Conservation (phyloP, 2,329 filamentous ascomycete species). For the Amphichorda felina region DNA sequence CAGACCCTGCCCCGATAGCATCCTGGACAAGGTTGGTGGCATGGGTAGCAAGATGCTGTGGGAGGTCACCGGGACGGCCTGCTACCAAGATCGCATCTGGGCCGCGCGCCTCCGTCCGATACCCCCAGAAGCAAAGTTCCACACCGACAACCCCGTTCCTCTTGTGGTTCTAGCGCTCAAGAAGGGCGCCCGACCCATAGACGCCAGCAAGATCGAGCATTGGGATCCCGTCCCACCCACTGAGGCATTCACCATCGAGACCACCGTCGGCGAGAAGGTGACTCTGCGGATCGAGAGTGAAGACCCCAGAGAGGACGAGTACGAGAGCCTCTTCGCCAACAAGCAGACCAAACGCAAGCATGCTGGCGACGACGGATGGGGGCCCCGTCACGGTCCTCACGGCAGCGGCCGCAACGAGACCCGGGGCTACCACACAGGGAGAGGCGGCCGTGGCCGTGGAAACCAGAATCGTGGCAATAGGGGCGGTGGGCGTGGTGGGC, state of each 20-base stretch:
- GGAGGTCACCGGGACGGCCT: conserved; percentile 68
- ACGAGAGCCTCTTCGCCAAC: conserved; percentile 50
- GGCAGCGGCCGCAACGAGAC: conserved; percentile 26
- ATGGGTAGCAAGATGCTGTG: conserved; percentile 75
- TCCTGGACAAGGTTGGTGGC: conserved; percentile 76
- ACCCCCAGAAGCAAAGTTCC: conserved; percentile 51
- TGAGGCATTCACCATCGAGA: conserved; percentile 66
- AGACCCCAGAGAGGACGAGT: conserved; percentile 46
- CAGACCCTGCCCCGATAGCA: conserved; percentile 56
- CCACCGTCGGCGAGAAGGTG: conserved; percentile 76
- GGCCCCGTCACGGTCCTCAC: conserved; percentile 17
- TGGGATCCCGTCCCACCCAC: conserved; percentile 70
- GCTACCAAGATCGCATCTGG: conserved; percentile 74
- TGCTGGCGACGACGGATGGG: conserved; percentile 33
- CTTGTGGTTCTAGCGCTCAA: conserved; percentile 74
- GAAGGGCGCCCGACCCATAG: conserved; percentile 63
- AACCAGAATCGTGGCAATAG: conserved; percentile 22
- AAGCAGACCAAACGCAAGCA: conserved; percentile 48
- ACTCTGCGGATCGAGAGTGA: conserved; percentile 72
- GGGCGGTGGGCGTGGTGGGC: conserved; percentile 26
- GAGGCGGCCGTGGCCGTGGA: conserved; percentile 25
- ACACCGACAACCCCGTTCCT: conserved; percentile 70
- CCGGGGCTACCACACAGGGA: conserved; percentile 26
- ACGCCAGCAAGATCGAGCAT: conserved; percentile 69
- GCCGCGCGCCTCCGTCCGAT: conserved; percentile 70